phyloP scores from a whole-genome alignment of 1,139 yeast species.

The Kodamaea suecica region DNA sequence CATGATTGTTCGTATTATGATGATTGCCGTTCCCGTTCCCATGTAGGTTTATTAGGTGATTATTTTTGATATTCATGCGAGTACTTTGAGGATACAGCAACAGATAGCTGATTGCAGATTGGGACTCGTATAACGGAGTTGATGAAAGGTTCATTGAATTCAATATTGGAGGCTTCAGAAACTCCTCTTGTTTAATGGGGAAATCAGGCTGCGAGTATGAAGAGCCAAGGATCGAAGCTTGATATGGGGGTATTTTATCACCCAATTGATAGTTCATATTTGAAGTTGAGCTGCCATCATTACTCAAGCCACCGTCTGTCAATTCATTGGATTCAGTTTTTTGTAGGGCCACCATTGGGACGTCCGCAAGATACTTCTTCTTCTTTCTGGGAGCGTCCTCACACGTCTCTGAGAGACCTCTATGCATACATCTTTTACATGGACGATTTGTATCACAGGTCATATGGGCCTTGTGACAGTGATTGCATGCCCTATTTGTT shows the following conservation, averaged over 20 bases:
- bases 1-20: neutral
- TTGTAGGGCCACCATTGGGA: constrained; percentile 27
- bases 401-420: constrained; percentile 72
- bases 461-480: constrained; percentile 83
- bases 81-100: neutral
- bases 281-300: neutral
- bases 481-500: constrained; percentile 79
- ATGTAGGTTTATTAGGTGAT: neutral
- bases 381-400: constrained; percentile 86
- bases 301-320: neutral
- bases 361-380: constrained; percentile 72
- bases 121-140: constrained; percentile 6
- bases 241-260: neutral
- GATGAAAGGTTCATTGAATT: constrained; percentile 5
- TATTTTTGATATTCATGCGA: neutral
- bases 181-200: constrained; percentile 8
- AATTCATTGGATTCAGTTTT: neutral
- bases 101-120: constrained; percentile 4
- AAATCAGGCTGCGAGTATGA: constrained; percentile 9
- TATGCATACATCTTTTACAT: constrained; percentile 70
- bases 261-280: neutral
- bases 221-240: constrained; percentile 5
- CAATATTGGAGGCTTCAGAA: constrained; percentile 3
- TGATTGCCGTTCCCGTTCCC: neutral
- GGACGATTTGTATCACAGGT: constrained; percentile 84